Conservation (phyloP, 371 early-diverging fungal genomes). For the Mortierella sp. region DNA sequence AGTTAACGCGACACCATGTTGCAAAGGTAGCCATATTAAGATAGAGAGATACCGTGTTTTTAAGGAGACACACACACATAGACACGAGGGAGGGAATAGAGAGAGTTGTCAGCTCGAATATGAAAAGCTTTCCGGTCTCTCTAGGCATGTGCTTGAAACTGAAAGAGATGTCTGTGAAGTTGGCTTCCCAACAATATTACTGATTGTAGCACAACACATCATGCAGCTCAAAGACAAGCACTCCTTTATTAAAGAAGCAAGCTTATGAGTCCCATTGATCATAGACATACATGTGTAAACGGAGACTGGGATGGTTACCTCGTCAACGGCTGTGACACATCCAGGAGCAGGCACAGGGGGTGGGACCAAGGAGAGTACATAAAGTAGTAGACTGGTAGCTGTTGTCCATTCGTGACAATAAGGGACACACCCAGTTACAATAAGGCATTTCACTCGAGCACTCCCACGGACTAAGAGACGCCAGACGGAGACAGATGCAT, state of each 20-base stretch:
- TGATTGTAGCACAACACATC: too few relatives aligned
- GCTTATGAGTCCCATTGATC: background rate
- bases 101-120: background rate
- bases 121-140: background rate
- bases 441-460: background rate
- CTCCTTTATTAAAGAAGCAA: background rate
- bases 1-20: background rate
- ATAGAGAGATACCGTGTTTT: too few relatives aligned
- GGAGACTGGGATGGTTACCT: background rate
- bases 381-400: background rate
- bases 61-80: background rate
- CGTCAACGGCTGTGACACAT: background rate
- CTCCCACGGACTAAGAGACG: background rate
- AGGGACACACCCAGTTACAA: background rate
- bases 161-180: too few relatives aligned
- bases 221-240: background rate
- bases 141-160: background rate
- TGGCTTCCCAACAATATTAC: too few relatives aligned
- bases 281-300: background rate
- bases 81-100: background rate
- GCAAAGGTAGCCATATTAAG: background rate
- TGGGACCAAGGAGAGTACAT: background rate
- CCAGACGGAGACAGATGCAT: background rate
- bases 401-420: background rate
- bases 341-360: constrained; percentile 10